Percentiles rank a stretch among this genome's conserved stretches.
These are phyloP conservation scores for Rubus idaeus DNA, from an alignment of 306 rosid genomes.

Conservation along the genomic window DNA sequence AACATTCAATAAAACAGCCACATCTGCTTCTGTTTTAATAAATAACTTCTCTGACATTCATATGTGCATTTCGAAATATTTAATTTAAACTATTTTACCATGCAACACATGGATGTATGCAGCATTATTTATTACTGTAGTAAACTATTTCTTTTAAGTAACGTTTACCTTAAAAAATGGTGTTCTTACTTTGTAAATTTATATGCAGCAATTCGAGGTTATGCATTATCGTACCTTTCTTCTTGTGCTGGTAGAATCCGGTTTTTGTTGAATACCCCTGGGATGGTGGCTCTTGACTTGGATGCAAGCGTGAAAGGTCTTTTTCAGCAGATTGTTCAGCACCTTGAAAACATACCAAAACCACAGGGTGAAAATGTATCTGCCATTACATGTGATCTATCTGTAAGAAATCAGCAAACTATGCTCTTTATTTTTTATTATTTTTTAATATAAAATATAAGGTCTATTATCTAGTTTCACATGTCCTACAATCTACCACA, in stretches of 20 bases:
- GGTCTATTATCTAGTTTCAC: background rate
- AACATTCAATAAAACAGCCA: background rate
- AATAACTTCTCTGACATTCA: background rate
- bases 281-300: slow-evolving; percentile 98
- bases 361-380: slow-evolving; percentile 94
- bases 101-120: background rate
- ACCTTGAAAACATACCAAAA: slow-evolving; percentile 90
- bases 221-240: slow-evolving; percentile 90
- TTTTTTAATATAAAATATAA: background rate
- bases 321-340: slow-evolving; percentile 73
- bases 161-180: background rate
- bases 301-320: slow-evolving; percentile 79
- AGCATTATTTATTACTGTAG: background rate
- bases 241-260: slow-evolving; percentile 93
- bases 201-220: slow-evolving; percentile 93
- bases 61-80: background rate
- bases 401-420: slow-evolving; percentile 45
- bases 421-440: background rate
- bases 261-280: slow-evolving; percentile 88
- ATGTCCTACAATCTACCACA: background rate
- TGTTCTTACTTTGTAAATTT: slow-evolving; percentile 26
- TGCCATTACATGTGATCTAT: slow-evolving; percentile 80
- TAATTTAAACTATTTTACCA: background rate
- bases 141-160: background rate
- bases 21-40: background rate